phyloP scores from a whole-genome alignment of 176 grass and related monocot species.

The Aegilops sharonensis region DNA sequence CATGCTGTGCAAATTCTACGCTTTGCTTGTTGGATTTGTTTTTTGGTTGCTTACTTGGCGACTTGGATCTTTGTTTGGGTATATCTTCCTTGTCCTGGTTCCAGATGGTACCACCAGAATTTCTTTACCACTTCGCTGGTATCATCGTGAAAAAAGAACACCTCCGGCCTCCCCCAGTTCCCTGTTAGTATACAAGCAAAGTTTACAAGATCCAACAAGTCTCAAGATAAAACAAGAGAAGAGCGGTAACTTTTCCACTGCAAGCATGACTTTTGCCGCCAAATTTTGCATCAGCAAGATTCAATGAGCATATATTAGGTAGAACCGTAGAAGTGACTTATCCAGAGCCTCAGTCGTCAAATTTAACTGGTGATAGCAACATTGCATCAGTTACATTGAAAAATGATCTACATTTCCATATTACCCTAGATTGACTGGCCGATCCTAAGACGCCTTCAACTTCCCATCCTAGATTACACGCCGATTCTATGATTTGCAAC shows the following conservation, averaged over 20 bases:
- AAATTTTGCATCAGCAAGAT: not conserved
- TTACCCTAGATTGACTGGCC: not conserved
- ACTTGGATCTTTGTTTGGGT: slow-evolving; percentile 14
- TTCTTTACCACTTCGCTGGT: not conserved
- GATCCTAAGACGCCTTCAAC: not conserved
- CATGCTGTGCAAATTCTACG: slow-evolving; percentile 18
- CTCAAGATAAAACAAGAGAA: no score
- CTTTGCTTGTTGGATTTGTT: slow-evolving; percentile 38
- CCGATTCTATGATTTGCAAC: not conserved
- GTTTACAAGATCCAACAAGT: no score
- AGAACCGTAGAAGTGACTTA: not conserved
- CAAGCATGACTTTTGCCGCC: slow-evolving; percentile 9
- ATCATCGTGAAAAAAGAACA: no score
- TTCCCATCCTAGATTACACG: not conserved
- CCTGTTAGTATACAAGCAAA: no score
- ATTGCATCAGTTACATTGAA: not conserved
- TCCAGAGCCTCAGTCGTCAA: not conserved
- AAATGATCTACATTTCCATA: no score
- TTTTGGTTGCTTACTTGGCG: slow-evolving; percentile 23
- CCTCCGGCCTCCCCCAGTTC: no score
- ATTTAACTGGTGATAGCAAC: not conserved
- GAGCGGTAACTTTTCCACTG: not conserved
- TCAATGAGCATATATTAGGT: not conserved
- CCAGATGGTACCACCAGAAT: slow-evolving; percentile 4
- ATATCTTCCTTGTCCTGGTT: not conserved